A percentile compares a stretch with the other conserved stretches of the same genome.
These are phyloP conservation scores for Sporothrix brasiliensis DNA, from an alignment of 2,329 filamentous ascomycete genomes.

Conservation along the genomic window DNA sequence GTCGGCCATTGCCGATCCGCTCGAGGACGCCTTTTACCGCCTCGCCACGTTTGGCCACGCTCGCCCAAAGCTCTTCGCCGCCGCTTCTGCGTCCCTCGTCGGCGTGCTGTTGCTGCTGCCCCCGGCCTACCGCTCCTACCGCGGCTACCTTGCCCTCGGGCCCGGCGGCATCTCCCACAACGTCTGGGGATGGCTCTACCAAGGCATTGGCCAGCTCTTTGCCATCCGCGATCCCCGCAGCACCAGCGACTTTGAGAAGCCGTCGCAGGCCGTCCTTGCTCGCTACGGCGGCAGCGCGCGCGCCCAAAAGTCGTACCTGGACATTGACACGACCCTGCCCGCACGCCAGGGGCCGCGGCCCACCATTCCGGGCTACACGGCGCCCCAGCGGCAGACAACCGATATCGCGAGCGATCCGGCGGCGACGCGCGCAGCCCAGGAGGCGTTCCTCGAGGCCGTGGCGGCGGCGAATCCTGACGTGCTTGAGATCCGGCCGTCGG, in stretches of 20 bases:
- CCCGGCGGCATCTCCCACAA: conserved; percentile 51
- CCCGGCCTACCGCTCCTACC: conserved; percentile 42
- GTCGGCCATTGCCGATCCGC: not conserved
- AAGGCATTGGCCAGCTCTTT: conserved; percentile 41
- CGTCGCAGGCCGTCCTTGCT: conserved; percentile 32
- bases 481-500: conserved; percentile 40
- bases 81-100: conserved; percentile 31
- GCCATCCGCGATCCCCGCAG: conserved; percentile 43
- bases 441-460: conserved; percentile 22
- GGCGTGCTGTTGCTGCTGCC: not conserved
- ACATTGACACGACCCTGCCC: conserved; percentile 30
- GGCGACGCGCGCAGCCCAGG: not conserved
- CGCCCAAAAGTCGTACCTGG: conserved; percentile 25
- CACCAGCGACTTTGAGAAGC: conserved; percentile 40
- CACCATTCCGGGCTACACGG: conserved; percentile 43
- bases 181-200: conserved; percentile 47
- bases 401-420: conserved; percentile 30
- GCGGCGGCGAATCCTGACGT: conserved; percentile 39
- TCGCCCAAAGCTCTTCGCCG: conserved; percentile 22
- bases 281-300: conserved; percentile 37
- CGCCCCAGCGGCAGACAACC: conserved; percentile 47
- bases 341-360: conserved; percentile 40
- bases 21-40: conserved; percentile 17
- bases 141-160: conserved; percentile 48
- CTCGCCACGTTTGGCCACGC: conserved; percentile 8